phyloP scores from a whole-genome alignment of 257 asterid genomes.

The Solanum tacnaense region DNA sequence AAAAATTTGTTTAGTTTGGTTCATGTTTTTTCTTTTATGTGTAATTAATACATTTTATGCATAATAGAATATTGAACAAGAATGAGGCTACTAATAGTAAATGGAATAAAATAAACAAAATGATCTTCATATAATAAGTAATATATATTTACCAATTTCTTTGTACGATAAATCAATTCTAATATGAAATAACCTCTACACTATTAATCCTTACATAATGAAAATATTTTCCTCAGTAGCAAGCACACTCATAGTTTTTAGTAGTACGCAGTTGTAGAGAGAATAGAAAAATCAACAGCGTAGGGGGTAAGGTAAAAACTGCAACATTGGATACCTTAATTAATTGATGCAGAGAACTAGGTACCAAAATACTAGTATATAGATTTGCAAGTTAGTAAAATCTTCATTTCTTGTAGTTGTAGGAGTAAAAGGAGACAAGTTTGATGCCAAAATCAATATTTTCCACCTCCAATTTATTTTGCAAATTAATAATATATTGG shows the following conservation, averaged over 20 bases:
- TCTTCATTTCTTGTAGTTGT: background rate
- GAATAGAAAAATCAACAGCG: background rate
- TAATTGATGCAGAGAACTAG: constrained; percentile 5
- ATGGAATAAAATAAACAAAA: background rate
- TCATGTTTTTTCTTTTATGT: background rate
- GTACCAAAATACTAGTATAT: constrained; percentile 1
- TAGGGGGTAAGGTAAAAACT: background rate
- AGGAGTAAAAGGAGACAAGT: constrained; percentile 4
- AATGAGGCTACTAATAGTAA: background rate
- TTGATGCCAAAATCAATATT: background rate
- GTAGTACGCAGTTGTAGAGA: background rate
- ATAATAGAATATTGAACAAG: background rate
- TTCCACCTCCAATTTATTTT: background rate
- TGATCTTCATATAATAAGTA: background rate
- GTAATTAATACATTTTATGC: background rate
- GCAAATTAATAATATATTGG: background rate
- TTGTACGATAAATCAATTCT: background rate
- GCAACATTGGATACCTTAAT: constrained; percentile 32
- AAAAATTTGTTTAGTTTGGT: background rate
- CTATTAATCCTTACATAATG: background rate
- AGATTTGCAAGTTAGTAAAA: constrained; percentile 5
- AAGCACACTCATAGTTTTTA: background rate
- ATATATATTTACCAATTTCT: too few relatives aligned
- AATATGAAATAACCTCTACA: background rate
- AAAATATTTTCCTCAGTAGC: background rate